Conservation (phyloP, 2,329 filamentous ascomycete species). For the Sordariomycetes sp. region DNA sequence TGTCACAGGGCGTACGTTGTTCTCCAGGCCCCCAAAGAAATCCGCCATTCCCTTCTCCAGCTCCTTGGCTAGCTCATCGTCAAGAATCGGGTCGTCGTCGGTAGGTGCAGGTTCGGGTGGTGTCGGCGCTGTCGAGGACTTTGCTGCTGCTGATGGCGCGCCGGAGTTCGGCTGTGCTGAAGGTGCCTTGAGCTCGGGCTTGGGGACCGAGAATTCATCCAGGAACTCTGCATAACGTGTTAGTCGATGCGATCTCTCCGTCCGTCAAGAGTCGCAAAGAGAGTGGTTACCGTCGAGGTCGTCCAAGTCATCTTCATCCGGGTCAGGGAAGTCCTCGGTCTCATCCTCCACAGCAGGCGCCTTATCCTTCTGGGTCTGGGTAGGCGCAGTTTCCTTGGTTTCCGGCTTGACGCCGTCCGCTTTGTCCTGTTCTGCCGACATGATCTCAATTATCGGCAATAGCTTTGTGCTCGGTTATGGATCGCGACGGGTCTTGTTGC, state of each 20-base stretch:
- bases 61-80: conserved; percentile 71
- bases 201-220: conserved; percentile 13
- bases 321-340: conserved; percentile 59
- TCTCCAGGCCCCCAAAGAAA: conserved; percentile 59
- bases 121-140: not conserved
- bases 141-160: not conserved
- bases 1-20: conserved; percentile 29
- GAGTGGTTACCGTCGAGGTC: conserved; percentile 67
- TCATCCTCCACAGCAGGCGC: conserved; percentile 9
- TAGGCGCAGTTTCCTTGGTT: not conserved
- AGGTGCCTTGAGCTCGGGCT: conserved; percentile 12
- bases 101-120: conserved; percentile 7
- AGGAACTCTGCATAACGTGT: not conserved
- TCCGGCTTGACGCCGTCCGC: not conserved
- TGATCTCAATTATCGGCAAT: not conserved
- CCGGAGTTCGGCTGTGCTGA: conserved; percentile 8
- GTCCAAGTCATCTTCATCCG: conserved; percentile 83
- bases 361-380: conserved; percentile 1
- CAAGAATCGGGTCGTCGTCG: conserved; percentile 34
- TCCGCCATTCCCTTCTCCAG: conserved; percentile 85
- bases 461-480: not conserved
- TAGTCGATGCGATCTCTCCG: not conserved
- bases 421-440: not conserved
- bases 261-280: not conserved
- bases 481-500: not conserved